Base-by-base conservation (phyloP, 306 rosid genomes). In the Phaseolus lunatus region DNA sequence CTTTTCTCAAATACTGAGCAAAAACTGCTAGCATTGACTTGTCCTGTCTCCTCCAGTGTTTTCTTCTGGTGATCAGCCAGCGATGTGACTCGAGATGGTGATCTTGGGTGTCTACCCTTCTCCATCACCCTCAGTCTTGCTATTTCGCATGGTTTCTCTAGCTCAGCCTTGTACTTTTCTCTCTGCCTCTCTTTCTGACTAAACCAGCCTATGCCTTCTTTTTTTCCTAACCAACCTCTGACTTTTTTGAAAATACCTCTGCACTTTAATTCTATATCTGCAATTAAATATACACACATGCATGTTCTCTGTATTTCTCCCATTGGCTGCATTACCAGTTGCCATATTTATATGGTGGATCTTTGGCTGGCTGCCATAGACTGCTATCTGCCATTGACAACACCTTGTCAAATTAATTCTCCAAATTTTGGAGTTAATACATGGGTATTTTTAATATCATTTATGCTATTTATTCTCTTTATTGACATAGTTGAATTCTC, bases 351-450 rank as follows among this genome's bases (percentile, higher is more conserved):
- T 19, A 50, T 50, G 23, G 57, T 2, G 12, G 24, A 50, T 50
- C 19, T 50, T 18, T 19, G 3, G 57, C 24, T 50, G 23, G 24
- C 11, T 2, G 4, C 1, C 24, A 50, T 50, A 50, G 24, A 8
- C 12, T 3, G 3, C 23, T 19, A 50, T 8, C 23, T 2, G 12
- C 56, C 22, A 49, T 7, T 0, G 1, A 49, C 7, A 49, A n/a
- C 22, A 48, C 53, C 35, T 31, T 5, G 53, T 76, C 27, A 45
- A 57, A 54, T 11, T 11, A 13, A 53, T 33, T 6, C 29, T 54
- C 48, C 69, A 68, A 47, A 52, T 70, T 20, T 70, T 62, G 41
- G 54, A 45, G 43, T 68, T 75, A 69, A 23, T 75, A 68, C 45
- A 70, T 61, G 66, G 58, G 3, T 62, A 49, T 41, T 43, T 53